Evolutionary conservation across 768 basidiomycete genomes (phyloP), one percentile per base, ranked within the genome.

Genomic region (Tricholoma bakamatsutake): DNA sequence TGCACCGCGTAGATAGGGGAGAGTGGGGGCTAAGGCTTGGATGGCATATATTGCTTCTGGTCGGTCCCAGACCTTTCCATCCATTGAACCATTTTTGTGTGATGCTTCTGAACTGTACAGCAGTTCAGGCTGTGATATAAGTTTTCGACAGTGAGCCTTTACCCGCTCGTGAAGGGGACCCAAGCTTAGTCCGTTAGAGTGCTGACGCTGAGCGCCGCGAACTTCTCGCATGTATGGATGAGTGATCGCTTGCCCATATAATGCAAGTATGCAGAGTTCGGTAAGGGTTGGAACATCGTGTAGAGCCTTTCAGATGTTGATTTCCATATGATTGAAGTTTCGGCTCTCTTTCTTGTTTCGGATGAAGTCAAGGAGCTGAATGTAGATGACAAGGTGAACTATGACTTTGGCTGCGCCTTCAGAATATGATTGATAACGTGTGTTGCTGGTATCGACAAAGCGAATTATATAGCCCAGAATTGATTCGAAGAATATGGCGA

Each of bases 371-470:
- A n/a, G n/a, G n/a, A n/a, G n/a, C n/a, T n/a, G n/a, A n/a, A n/a
- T n/a, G n/a, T n/a, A n/a, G n/a, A n/a, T n/a, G n/a, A n/a, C n/a
- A 5, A 62, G 66, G 31, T 70, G 54, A 0, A 57, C 40, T 8
- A 76, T 30, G 2, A 71, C 53, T 11, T 63, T 65, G 0, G 52
- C 57, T 0, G 69, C 66, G 5, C 66, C 73, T 5, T 9, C n/a
- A n/a, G 62, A 54, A 55, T 67, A 39, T 7, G 66, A 69, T 40
- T 69, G 64, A 52, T 61, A 74, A 0, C 65, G 67, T 1, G 61
- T 71, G 55, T 70, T 73, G 56, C 59, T 67, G 0, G 73, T 73
- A 45, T 73, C 70, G 0, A 71, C 39, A n/a, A 64, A 5, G 5
- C 24, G 13, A 10, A 45, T 52, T 5, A 64, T 66, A 5, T 65